Conservation (phyloP, 202 grass and related monocot genomes). For the Panicum hallii region DNA sequence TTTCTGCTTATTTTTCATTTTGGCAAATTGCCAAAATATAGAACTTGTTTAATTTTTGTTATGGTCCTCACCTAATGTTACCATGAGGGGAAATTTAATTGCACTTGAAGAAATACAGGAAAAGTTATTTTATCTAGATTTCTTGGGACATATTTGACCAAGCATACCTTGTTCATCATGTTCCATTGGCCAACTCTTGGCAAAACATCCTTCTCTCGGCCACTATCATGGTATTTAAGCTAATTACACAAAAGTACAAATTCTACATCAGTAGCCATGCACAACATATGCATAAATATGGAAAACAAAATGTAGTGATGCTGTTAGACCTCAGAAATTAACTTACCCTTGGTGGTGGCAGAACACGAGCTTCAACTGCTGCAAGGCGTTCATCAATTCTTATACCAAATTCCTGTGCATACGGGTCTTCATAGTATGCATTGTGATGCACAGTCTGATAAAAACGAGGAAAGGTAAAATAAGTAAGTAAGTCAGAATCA, state of each 20-base stretch:
- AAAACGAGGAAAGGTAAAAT: background rate
- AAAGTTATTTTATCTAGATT: constrained; percentile 12
- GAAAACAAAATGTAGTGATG: constrained; percentile 2
- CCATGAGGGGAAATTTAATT: background rate
- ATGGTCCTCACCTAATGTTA: background rate
- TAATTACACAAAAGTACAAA: constrained; percentile 46
- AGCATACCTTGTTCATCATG: constrained; percentile 98
- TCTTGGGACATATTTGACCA: constrained; percentile 25
- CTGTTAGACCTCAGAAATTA: background rate
- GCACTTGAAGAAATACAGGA: constrained; percentile 15
- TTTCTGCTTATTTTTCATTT: background rate
- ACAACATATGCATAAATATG: constrained; percentile 24
- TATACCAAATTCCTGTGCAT: constrained; percentile 93
- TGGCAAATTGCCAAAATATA: background rate
- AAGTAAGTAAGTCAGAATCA: background rate
- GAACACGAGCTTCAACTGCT: constrained; percentile 89
- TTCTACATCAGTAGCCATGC: constrained; percentile 14
- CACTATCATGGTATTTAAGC: constrained; percentile 97
- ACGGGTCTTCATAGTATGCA: constrained; percentile 87
- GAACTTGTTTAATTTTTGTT: background rate
- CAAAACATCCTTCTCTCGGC: constrained; percentile 91
- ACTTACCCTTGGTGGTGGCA: constrained; percentile 81
- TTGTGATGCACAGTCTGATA: constrained; percentile 86
- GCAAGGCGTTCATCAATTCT: constrained; percentile 83
- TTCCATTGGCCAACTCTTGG: constrained; percentile 97